phyloP scores from a whole-genome alignment of 768 basidiomycete species.

The Chlorophyllum brunneum region DNA sequence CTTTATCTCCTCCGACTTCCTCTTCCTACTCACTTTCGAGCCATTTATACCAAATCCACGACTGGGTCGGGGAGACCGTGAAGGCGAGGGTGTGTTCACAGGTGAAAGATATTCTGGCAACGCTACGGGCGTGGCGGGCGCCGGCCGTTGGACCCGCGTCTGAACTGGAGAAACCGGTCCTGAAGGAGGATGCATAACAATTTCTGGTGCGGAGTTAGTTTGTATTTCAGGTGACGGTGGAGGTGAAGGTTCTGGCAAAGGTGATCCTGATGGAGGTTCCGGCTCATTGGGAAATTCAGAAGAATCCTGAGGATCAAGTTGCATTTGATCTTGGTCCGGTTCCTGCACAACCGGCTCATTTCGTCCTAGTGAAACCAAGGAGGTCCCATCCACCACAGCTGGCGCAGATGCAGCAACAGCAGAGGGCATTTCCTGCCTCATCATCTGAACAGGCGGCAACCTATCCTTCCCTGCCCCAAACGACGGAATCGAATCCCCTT shows the following conservation, averaged over 20 bases:
- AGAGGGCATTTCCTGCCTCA: no score
- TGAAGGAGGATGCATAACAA: background rate
- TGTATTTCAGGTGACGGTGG: background rate
- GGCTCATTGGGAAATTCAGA: no score
- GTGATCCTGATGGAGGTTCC: no score
- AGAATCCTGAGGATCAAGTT: background rate
- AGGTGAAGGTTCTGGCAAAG: background rate
- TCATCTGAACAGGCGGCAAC: no score
- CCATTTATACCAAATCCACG: background rate
- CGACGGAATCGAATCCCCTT: background rate
- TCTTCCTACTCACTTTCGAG: slow-evolving; percentile 6
- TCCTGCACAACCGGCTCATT: no score
- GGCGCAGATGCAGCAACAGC: no score
- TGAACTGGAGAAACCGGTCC: background rate
- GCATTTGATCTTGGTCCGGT: background rate
- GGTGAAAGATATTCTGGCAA: slow-evolving; percentile 7
- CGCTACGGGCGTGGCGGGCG: background rate
- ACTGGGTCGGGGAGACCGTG: background rate
- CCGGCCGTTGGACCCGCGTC: no score
- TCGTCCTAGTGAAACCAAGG: no score
- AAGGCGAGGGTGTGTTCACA: slow-evolving; percentile 6
- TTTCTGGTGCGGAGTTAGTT: background rate
- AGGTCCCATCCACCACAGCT: no score
- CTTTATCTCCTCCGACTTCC: slow-evolving; percentile 5
- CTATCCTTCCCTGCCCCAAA: background rate